Evolutionary conservation across 2,329 filamentous ascomycete species (phyloP).

Genomic region (Venturia effusa): DNA sequence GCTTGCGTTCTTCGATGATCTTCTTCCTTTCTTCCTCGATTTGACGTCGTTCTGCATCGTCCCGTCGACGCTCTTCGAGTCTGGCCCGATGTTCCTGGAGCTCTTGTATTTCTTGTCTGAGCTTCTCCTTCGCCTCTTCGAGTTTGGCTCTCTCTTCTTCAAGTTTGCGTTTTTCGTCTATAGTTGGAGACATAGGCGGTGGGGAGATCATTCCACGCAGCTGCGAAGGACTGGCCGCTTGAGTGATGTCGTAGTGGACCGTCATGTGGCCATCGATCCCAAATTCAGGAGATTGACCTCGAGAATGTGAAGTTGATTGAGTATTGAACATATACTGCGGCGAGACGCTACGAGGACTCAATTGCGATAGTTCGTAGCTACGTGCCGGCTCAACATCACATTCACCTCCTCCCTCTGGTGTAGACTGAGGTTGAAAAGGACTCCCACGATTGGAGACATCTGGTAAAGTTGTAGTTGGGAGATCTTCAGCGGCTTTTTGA

Average conservation of each 20-base stretch:
- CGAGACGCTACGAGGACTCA: neutral
- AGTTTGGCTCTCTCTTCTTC: neutral
- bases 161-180: neutral
- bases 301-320: neutral
- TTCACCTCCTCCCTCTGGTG: neutral
- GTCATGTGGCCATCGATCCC: neutral
- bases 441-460: neutral
- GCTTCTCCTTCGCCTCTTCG: neutral
- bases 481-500: neutral
- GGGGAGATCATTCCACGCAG: neutral
- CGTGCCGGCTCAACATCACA: neutral
- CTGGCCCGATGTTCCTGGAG: neutral
- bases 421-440: neutral
- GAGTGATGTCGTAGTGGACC: neutral
- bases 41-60: neutral
- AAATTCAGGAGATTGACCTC: neutral
- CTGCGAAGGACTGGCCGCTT: neutral
- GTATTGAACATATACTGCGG: neutral
- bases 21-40: conserved; percentile 2
- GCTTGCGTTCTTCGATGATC: neutral
- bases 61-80: neutral
- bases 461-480: neutral
- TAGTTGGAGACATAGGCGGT: neutral
- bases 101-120: neutral
- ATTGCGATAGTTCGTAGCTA: neutral